Conservation (phyloP, 768 basidiomycete genomes). For the Tremella mesenterica region DNA sequence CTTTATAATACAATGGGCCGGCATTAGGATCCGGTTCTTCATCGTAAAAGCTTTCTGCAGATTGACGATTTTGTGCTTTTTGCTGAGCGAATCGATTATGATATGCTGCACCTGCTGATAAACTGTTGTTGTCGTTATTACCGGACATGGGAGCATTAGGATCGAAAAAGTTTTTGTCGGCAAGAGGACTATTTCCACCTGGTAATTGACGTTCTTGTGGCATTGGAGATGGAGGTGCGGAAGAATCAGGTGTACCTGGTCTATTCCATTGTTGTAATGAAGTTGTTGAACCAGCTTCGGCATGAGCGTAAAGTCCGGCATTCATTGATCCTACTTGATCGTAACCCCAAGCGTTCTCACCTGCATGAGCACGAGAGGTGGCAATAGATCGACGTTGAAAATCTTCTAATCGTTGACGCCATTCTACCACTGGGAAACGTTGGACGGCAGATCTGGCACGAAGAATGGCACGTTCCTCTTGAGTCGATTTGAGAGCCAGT, state of each 20-base stretch:
- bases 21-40: conserved; percentile 44
- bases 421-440: conserved; percentile 95
- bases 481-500: conserved; percentile 78
- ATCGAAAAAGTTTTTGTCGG: conserved; percentile 6
- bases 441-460: conserved; percentile 89
- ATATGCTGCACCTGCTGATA: conserved; percentile 25
- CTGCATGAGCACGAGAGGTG: conserved; percentile 61
- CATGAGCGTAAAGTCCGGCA: conserved; percentile 25
- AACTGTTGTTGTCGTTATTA: conserved; percentile 19
- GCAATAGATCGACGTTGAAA: conserved; percentile 80
- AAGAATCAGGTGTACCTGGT: conserved; percentile 32
- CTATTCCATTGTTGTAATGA: conserved; percentile 23
- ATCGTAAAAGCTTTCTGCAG: conserved; percentile 44
- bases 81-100: conserved; percentile 38
- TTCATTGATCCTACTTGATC: conserved; percentile 27
- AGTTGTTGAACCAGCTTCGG: conserved; percentile 25
- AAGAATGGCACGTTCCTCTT: conserved; percentile 83
- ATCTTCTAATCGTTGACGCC: conserved; percentile 92
- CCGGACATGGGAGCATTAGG: conserved; percentile 7
- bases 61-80: conserved; percentile 30
- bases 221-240: conserved; percentile 32
- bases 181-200: conserved; percentile 8
- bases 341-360: conserved; percentile 55
- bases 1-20: conserved; percentile 37
- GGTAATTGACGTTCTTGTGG: conserved; percentile 13